Evolutionary conservation across 352 stramenopile species (phyloP), one percentile per base, ranked within the genome.

Genomic region (Salisapilia sapeloensis): DNA sequence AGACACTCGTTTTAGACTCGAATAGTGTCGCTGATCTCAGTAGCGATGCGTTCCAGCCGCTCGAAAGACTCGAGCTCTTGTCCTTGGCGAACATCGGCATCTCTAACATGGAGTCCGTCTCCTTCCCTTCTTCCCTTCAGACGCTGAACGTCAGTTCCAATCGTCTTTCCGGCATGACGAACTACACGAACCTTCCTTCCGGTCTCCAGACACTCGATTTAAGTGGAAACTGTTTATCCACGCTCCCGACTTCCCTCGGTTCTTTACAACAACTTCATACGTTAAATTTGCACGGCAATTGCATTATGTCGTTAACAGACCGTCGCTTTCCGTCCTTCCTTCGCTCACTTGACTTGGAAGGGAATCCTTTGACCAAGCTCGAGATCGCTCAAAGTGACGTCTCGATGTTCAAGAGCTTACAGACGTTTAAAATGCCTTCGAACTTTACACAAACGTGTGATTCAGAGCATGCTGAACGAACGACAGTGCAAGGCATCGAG

Each of bases 1-100:
- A 67, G 47, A 80, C 59, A 42, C 46, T 84, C 8, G 18, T 72
- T 17, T 48, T 84, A 3, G 54, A 84, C 21, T 46, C 38, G 11
- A 84, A 84, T 34, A 24, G 35, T 7, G 41, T 84, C 22, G 26
- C 29, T 2, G 44, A 37, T 1, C 44, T 84, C 13, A 53, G 33
- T 0, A 30, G 44, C 8, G 32, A 59, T 9, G 56, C 67, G 0
- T 75, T 84, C 42, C 37, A 33, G 9, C 30, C 41, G 16, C 44
- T 84, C 5, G 46, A 52, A 4, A 49, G 54, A 11, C 42, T 83
- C 25, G 53, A 77, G 44, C 53, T 62, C 15, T 42, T 83, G 58
- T 74, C 51, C 33, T 56, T 64, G 1, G 12, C 26, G n/a, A 74
- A 36, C 17, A 75, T 54, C 2, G 50, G 57, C 4, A 49, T 81